Base-by-base conservation (phyloP, 768 basidiomycete genomes). In the Kwoniella sp. region DNA sequence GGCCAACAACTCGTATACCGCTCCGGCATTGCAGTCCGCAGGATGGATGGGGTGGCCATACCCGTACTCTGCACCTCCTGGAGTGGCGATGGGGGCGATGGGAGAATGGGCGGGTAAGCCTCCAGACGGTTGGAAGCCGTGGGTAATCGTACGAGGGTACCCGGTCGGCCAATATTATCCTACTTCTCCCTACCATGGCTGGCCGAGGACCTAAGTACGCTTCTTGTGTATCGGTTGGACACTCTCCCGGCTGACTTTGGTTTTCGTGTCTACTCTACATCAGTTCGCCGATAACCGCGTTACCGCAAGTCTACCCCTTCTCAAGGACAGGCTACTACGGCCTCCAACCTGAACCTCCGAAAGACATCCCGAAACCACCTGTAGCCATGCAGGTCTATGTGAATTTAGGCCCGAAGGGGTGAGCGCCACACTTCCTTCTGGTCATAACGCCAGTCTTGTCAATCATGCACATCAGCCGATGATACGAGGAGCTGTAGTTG, bases 251-350 rank as follows among this genome's bases (percentile, higher is more conserved):
- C 61, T 62, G 55, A 69, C 63, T 26, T n/a, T 8, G 2, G 29
- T 17, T 25, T 17, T 20, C 45, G 23, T 55, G 3, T 22, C 51
- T 28, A 41, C 55, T 34, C 29, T 61, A n/a, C n/a, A n/a, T n/a
- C n/a, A 77, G 75, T 47, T 48, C 70, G 8, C 59, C 62, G 28
- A 73, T 77, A 52, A 73, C 75, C 0, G 65, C 73, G 4, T 31
- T 69, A 1, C 73, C 72, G 12, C 72, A 73, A 53, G 51, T 77
- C 23, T 75, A 73, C 59, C 76, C 76, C 13, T 75, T 77, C 51
- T 77, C 76, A 2, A 52, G 76, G 2, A 68, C 73, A 13, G 73
- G 74, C 2, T 77, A 77, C 48, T 73, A 73, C 50, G 76, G 73
- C 37, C 51, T 67, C 8, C 23, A 57, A n/a, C 68, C 72, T 12